phyloP scores from a whole-genome alignment of 176 grass and related monocot species.

The Carex cristatella region DNA sequence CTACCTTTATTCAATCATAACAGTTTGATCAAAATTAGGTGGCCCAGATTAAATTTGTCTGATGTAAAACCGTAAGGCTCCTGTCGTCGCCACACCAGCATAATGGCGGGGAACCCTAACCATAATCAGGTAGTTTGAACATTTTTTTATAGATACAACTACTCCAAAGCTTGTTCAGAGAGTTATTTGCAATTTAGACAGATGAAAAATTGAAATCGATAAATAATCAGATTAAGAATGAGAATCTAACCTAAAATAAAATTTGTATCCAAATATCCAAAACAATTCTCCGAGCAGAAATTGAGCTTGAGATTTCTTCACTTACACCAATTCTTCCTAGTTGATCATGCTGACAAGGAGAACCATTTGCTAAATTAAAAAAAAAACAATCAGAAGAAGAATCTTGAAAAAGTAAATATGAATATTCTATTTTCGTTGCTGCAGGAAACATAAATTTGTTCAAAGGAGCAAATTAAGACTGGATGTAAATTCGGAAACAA shows the following conservation, averaged over 20 bases:
- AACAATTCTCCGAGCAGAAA: background rate
- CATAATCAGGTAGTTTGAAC: background rate
- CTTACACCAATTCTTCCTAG: background rate
- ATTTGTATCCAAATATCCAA: constrained; percentile 1
- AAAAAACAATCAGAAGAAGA: background rate
- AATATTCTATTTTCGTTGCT: background rate
- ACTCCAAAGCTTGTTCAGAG: background rate
- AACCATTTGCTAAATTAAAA: background rate
- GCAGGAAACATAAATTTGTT: background rate
- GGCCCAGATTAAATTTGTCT: background rate
- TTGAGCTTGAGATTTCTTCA: background rate
- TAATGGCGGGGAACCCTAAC: background rate
- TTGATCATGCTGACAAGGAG: background rate
- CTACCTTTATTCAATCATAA: constrained; percentile 1
- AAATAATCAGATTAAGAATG: background rate
- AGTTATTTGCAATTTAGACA: background rate
- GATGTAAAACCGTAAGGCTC: background rate
- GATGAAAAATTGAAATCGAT: constrained; percentile 10
- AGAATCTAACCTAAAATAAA: constrained; percentile 13
- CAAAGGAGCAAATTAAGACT: background rate
- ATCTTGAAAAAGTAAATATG: background rate
- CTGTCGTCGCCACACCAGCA: background rate
- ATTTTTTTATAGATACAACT: background rate
- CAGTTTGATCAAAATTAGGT: background rate
- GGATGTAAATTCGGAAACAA: background rate